Evolutionary conservation across 179 eudicot species (phyloP).

Genomic region (Heliamphora pulchella): DNA sequence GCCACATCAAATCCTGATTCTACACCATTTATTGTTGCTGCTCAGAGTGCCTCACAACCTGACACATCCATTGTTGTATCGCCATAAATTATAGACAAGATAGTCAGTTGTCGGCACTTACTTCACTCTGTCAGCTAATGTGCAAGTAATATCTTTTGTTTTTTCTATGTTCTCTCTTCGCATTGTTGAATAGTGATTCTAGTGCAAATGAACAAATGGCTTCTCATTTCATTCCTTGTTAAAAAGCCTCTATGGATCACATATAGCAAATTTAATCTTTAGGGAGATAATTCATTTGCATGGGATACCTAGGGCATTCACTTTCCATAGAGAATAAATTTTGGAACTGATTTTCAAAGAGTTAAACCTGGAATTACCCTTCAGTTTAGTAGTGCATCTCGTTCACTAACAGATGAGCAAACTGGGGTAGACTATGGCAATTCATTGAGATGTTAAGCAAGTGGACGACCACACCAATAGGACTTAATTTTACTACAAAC

Average conservation of each 20-base stretch:
- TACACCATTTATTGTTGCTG: no score
- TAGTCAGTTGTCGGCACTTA: no score
- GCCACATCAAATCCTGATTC: no score
- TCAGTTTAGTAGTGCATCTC: not conserved
- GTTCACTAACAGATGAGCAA: not conserved
- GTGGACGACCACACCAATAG: not conserved
- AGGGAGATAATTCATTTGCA: not conserved
- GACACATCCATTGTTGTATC: no score
- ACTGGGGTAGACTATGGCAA: not conserved
- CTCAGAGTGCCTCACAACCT: no score
- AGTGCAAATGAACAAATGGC: no score
- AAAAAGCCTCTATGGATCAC: not conserved
- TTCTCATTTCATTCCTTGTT: not conserved
- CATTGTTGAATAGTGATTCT: no score
- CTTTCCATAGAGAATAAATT: not conserved
- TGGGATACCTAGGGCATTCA: not conserved
- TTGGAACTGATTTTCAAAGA: not conserved
- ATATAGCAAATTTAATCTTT: not conserved
- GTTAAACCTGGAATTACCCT: not conserved
- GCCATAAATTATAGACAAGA: no score
- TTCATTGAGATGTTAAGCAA: not conserved
- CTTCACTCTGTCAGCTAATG: no score
- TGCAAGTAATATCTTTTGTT: no score
- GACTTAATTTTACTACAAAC: not conserved
- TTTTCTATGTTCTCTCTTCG: no score